Conservation (phyloP, 495 filamentous ascomycete species). For the Trichoderma orchidacearum region DNA sequence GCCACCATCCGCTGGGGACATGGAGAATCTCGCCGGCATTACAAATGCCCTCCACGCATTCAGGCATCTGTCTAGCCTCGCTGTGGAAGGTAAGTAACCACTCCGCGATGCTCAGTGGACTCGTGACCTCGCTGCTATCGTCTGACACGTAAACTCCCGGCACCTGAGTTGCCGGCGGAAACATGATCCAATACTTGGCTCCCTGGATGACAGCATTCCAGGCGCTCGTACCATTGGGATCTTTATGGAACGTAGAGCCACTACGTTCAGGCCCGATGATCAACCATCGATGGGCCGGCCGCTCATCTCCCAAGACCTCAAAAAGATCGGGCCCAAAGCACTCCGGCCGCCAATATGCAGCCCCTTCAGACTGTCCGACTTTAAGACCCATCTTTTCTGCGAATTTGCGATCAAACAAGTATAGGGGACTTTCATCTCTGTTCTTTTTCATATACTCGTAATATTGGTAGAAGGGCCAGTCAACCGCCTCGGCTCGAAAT, state of each 20-base stretch:
- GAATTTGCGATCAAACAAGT: slow-evolving; percentile 82
- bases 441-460: slow-evolving; percentile 72
- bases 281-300: slow-evolving; percentile 85
- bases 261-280: slow-evolving; percentile 83
- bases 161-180: slow-evolving; percentile 44
- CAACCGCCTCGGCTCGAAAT: slow-evolving; percentile 88
- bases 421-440: slow-evolving; percentile 79
- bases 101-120: slow-evolving; percentile 88
- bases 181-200: slow-evolving; percentile 96
- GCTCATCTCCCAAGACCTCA: slow-evolving; percentile 58
- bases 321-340: slow-evolving; percentile 90
- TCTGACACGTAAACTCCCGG: slow-evolving; percentile 87
- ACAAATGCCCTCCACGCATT: slow-evolving; percentile 82
- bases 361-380: slow-evolving; percentile 36
- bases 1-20: slow-evolving; percentile 92
- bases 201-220: slow-evolving; percentile 94
- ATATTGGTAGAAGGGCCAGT: slow-evolving; percentile 77
- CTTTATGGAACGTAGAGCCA: slow-evolving; percentile 93
- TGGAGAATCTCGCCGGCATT: slow-evolving; percentile 79
- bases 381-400: slow-evolving; percentile 72
- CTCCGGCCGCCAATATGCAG: slow-evolving; percentile 67
- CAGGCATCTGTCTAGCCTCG: slow-evolving; percentile 64
- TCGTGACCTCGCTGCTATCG: slow-evolving; percentile 90
- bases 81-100: slow-evolving; percentile 86
- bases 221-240: slow-evolving; percentile 56